Evolutionary conservation across 2,329 filamentous ascomycete species (phyloP), one percentile per base, ranked within the genome.

Genomic region (Epichloe brachyelytri): DNA sequence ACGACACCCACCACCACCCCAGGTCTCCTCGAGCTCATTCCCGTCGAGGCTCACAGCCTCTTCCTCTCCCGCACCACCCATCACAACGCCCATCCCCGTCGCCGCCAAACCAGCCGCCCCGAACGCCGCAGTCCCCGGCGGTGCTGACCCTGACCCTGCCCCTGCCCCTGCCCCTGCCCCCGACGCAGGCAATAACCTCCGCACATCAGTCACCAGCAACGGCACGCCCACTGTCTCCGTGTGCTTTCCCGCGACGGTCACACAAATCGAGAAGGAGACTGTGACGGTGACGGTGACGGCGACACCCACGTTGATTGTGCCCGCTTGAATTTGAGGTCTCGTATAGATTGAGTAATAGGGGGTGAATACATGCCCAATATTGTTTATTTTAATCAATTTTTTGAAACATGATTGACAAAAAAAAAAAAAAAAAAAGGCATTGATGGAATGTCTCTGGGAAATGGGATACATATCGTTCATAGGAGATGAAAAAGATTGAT

Each of bases 171-270:
- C 19, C 4, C 20, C 37, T n/a, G 20, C 33, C 17, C 40, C 46
- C 10, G 50, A 47, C 40, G 30, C 33, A 4, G 54, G 53, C 47
- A 26, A 20, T 3, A 53, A 55, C 19, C 58, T 57, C 30, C 58
- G 59, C 4, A 60, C 62, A 5, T 59, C 63, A 1, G 48, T 51
- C 5, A 43, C 54, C 15, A 59, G 63, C 19, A 57, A 62, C 34
- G 65, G 65, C 3, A 61, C 60, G n/a, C 62, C 63, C 2, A 68
- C 66, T 10, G 63, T 68, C 36, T 67, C 65, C 1, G 56, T 68
- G 11, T 65, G 59, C 52, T 58, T 68, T 30, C 69, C 68, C 4
- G 63, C 69, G 2, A 70, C 68, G 4, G 60, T 65, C 26, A 68
- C 66, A 19, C 57, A 65, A 2, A 62, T 59, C 48, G 59, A 60